Base-by-base conservation (phyloP, 2,329 filamentous ascomycete species). In the Talaromyces sp. region DNA sequence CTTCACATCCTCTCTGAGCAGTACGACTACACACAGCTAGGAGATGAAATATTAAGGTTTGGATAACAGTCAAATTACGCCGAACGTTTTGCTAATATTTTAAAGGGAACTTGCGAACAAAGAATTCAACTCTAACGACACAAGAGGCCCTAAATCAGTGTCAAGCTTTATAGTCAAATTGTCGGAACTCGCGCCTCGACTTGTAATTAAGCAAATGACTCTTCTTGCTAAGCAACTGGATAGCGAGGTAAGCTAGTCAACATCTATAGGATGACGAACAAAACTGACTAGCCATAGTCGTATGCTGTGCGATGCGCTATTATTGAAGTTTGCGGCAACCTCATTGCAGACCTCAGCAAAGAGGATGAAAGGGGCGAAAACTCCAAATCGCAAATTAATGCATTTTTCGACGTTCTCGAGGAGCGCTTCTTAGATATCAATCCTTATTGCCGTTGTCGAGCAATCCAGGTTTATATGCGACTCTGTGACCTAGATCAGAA, bases 171-270 rank as follows among this genome's bases (percentile, higher is more conserved):
- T 99, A 67, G 85, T 92, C 60, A 96, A 93, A 71, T 83, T 99
- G 29, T 97, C 94, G 0, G 94, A 97, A 72, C 82, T 99, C 62
- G 89, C 90, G 3, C 94, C 95, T 4, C 86, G 92, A 62, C 79
- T 97, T 26, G 92, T 99, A 59, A 96, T 97, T 69, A 97, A 96
- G 77, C 93, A 99, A 73, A 96, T 99, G 86, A 96, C 92, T 2
- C 85, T 96, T 73, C 81, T 99, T 35, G 92, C 93, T 11, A 97
- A 97, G 74, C 88, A 97, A 67, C 81, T 99, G 17, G 94, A 99
- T 70, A 97, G 91, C 80, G 94, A 99, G 79, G 88, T 90, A 79
- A 43, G 61, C 35, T n/a, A 2, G 2, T n/a, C 14, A n/a, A 10
- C 17, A 26, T 7, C 27, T 12, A 6, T n/a, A 5, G 3, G 14